Base-by-base conservation (phyloP, 2,329 filamentous ascomycete species). In the Pestalotiopsis sp. region DNA sequence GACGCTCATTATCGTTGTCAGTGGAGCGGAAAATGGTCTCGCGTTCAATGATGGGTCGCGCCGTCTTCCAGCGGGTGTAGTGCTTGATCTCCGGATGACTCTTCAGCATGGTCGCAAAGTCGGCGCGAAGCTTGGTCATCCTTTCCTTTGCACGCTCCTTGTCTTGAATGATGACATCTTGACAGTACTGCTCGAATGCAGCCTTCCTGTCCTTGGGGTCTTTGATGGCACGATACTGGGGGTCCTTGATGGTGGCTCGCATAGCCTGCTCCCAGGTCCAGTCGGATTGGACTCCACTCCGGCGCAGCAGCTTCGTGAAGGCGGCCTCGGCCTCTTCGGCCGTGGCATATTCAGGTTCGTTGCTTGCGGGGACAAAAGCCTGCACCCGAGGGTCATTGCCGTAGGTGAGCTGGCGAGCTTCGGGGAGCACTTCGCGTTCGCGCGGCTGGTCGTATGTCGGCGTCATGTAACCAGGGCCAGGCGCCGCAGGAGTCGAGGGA, bases 21-120 rank as follows among this genome's bases (percentile, higher is more conserved):
- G 95, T 95, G 38, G 94, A 95, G 75, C 94, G 92, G 83, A 98
- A 99, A 69, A 97, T 96, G 62, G 94, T 96, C 84, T 99, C 96
- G 64, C 92, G 92, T 81, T 98, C 94, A 71, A 99, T 94, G 72
- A 98, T 97, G 11, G 94, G 94, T 64, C 93, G 91, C 66, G 95
- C 96, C 17, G 94, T 98, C 87, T 94, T 97, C 96, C 96, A 99
- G 70, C 94, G 92, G 57, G 95, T 98, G 80, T 97, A 98, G 80
- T 98, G 90, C 80, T 95, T 96, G 81, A 99, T 98, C 81, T 99
- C 96, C 70, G 95, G 94, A 80, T 99, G 95, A 73, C 94, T 95
- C 82, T 92, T 94, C 73, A 99, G 88, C 96, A 99, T 99, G 67
- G 91, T 95, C 74, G 92, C 92, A 81, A 99, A 99, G 85, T 98